Base-by-base conservation (phyloP, 2,329 filamentous ascomycete genomes). In the Ceratocystis ficicola region DNA sequence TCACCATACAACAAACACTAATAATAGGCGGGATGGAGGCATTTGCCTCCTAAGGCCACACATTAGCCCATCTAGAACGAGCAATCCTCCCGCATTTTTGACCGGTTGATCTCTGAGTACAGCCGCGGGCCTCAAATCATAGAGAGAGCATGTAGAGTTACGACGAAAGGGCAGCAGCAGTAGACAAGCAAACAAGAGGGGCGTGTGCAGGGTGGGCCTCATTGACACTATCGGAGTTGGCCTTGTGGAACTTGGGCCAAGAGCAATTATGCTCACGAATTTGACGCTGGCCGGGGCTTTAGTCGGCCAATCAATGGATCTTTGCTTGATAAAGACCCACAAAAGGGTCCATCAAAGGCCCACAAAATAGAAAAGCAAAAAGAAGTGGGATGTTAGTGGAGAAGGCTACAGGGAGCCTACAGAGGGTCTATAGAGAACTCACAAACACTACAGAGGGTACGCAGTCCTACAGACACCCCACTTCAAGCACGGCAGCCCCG, bases 161-260 rank as follows among this genome's bases (percentile, higher is more conserved):
- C 60, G 46, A 22, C 15, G 48, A 22, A 22, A 62, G 32, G 59
- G 48, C 48, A 20, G 55, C 28, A 28, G 10, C 10, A 30, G 20
- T 57, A 30, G 25, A 30, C 12, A 15, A 5, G 12, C 25, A 55
- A 22, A n/a, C 30, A 10, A 7, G 20, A 28, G n/a, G 15, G 15
- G 36, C 41, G 30, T 20, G 20, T 17, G 60, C 41, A 62, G 41
- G 60, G 60, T 62, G 60, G 60, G 60, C 60, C 60, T 62, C 60
- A 62, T 46, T 62, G 60, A 10, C n/a, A 48, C 20, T 8, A 36
- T 59, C 28, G 28, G 55, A 36, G 55, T 36, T 59, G n/a, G 17
- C 55, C 55, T 59, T 20, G 55, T 59, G 55, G 55, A 59, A 59
- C 55, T 59, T 59, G 55, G 55, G n/a, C 55, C 55, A 59, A 36